Percentiles rank a stretch among this genome's conserved stretches.
Evolutionary conservation across 2,329 filamentous ascomycete species (phyloP).

Genomic region (Aspergillus piperis): DNA sequence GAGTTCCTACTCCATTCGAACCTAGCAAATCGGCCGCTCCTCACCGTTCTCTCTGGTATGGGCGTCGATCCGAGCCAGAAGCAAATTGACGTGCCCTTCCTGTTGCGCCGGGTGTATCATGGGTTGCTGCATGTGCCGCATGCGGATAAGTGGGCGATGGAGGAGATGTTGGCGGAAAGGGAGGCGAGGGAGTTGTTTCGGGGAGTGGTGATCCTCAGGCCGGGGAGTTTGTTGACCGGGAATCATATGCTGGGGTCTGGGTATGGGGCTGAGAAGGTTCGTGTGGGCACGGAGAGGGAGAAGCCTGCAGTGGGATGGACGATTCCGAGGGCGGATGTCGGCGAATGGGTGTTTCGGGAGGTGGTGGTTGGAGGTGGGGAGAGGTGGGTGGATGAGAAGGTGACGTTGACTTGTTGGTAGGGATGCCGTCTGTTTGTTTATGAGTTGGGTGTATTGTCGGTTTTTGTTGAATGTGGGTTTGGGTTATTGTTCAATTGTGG

Average conservation of each 20-base stretch:
- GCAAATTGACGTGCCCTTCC: conserved; percentile 34
- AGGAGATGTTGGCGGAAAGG: conserved; percentile 26
- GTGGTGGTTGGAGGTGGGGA: neutral
- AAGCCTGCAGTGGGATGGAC: neutral
- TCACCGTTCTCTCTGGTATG: conserved; percentile 15
- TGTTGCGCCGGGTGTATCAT: conserved; percentile 36
- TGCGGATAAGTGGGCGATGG: conserved; percentile 41
- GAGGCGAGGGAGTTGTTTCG: conserved; percentile 23
- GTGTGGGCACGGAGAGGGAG: neutral
- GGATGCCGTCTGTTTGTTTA: no score
- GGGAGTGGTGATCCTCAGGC: conserved; percentile 22
- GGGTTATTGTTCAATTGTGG: no score
- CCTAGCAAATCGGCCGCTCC: conserved; percentile 8
- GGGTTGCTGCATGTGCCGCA: conserved; percentile 35
- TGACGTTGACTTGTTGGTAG: no score
- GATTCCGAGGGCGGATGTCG: neutral
- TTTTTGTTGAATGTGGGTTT: no score
- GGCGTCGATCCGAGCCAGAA: neutral
- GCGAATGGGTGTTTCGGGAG: neutral
- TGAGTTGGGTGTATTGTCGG: no score
- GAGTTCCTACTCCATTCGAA: no score
- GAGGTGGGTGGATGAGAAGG: neutral
- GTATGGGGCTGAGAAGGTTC: neutral
- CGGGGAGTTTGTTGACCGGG: conserved; percentile 32
- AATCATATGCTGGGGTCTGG: neutral